Percentiles rank a stretch among this genome's conserved stretches.
These are phyloP conservation scores for Pugionium dolabratum DNA, from an alignment of 345 rosid genomes.

Conservation along the genomic window DNA sequence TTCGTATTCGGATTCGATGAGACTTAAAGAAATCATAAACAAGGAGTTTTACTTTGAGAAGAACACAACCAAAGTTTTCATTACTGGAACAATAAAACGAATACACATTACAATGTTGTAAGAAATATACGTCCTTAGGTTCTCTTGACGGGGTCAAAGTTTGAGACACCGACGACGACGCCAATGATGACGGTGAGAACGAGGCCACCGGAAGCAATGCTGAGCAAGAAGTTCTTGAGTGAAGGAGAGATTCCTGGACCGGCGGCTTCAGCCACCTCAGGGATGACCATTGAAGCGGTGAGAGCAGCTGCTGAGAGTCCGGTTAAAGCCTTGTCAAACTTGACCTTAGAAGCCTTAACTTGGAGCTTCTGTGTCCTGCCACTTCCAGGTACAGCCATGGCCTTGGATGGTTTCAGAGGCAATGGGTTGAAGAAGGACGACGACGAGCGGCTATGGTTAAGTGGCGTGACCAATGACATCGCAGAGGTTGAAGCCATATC, in stretches of 20 bases:
- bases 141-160: conserved; percentile 70
- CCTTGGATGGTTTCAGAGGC: conserved; percentile 53
- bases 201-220: conserved; percentile 60
- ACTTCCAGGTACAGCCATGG: conserved; percentile 30
- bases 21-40: no score
- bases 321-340: conserved; percentile 67
- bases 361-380: conserved; percentile 41
- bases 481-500: conserved; percentile 76
- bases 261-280: conserved; percentile 79
- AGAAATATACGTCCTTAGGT: conserved; percentile 34
- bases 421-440: conserved; percentile 57
- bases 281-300: conserved; percentile 74
- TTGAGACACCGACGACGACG: conserved; percentile 75
- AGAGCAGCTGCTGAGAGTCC: conserved; percentile 76
- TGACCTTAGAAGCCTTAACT: conserved; percentile 59
- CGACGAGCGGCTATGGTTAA: conserved; percentile 47
- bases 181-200: conserved; percentile 62
- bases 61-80: no score
- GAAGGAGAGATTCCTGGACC: conserved; percentile 70
- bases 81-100: no score
- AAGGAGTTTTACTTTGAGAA: no score
- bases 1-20: no score
- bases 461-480: conserved; percentile 69
- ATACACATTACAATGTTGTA: no score
- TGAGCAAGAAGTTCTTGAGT: conserved; percentile 58